Evolutionary conservation across 1,284 basidiomycete species (phyloP).

Genomic region (Blastosporella zonata): DNA sequence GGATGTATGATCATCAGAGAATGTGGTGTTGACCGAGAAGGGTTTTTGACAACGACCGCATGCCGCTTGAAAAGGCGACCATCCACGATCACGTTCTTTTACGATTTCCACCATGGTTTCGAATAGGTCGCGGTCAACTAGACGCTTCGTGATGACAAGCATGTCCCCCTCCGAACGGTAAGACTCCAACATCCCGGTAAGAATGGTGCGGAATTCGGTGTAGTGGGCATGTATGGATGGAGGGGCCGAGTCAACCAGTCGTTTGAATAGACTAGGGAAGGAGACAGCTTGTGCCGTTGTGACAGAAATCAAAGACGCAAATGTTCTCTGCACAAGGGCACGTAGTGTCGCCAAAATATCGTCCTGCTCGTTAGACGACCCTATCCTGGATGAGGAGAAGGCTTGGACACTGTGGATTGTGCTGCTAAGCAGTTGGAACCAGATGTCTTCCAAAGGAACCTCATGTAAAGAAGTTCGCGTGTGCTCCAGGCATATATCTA

Average conservation of each 20-base stretch:
- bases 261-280: constrained; percentile 89
- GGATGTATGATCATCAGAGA: constrained; percentile 19
- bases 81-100: constrained; percentile 48
- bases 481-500: constrained; percentile 66
- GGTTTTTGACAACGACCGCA: constrained; percentile 48
- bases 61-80: constrained; percentile 40
- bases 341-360: constrained; percentile 56
- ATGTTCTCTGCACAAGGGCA: constrained; percentile 80
- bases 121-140: constrained; percentile 84
- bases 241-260: constrained; percentile 72
- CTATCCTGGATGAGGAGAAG: constrained; percentile 40
- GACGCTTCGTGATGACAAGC: constrained; percentile 82
- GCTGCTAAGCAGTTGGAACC: constrained; percentile 83
- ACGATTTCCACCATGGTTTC: constrained; percentile 61
- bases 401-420: constrained; percentile 80
- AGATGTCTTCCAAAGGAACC: constrained; percentile 78
- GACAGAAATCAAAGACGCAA: constrained; percentile 80
- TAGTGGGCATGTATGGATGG: constrained; percentile 68
- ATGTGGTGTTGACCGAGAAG: constrained; percentile 25
- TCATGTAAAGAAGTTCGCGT: constrained; percentile 45
- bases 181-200: constrained; percentile 92
- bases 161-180: constrained; percentile 92
- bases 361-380: constrained; percentile 11
- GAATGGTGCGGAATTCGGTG: constrained; percentile 86
- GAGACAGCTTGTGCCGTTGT: constrained; percentile 83